Evolutionary conservation across 148 eudicot species (phyloP), one percentile per base, ranked within the genome.

Genomic region (Linanthus parryae): DNA sequence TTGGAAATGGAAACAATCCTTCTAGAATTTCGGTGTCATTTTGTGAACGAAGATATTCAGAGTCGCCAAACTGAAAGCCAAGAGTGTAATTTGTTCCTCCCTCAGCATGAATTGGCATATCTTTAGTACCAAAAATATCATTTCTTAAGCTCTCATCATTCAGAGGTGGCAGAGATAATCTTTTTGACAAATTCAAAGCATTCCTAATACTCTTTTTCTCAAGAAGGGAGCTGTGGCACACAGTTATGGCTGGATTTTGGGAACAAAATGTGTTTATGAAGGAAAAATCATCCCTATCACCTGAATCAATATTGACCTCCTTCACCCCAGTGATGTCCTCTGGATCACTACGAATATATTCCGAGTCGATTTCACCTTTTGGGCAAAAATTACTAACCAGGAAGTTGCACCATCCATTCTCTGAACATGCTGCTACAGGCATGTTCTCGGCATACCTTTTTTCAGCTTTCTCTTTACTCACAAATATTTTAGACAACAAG

Each of bases 1-100:
- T 84, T 48, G 99, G 99, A 78, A 77, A 87, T 9, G 90, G 99
- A 67, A 84, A 76, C 56, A 92, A 46, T 4, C 14, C 61, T 69
- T 79, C 88, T 19, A 87, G 65, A 43, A 73, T 55, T 18, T 68
- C 66, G 15, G 64, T 48, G 30, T 84, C 82, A 52, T 73, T 78
- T 53, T 61, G 64, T 48, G 81, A 73, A 37, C 78, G 84, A 54
- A 55, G 35, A 66, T 64, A 50, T 60, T 76, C 80, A 59, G 82
- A 67, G 57, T 87, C 81, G 57, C 68, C 72, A 66, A 79, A 84
- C 54, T 78, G 81, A 73, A 77, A 84, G 39, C 90, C 87, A 52
- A 61, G 77, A 56, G 77, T 30, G 65, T 44, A 79, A 56, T 78
- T 69, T 45, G 94, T 92, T 53, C 67, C 70, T 58, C 44, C 55